A percentile compares a stretch with the other conserved stretches of the same genome.
Conservation (phyloP, 228 moss, liverwort and hornwort genomes). For the Sphagnum magellanicum region DNA sequence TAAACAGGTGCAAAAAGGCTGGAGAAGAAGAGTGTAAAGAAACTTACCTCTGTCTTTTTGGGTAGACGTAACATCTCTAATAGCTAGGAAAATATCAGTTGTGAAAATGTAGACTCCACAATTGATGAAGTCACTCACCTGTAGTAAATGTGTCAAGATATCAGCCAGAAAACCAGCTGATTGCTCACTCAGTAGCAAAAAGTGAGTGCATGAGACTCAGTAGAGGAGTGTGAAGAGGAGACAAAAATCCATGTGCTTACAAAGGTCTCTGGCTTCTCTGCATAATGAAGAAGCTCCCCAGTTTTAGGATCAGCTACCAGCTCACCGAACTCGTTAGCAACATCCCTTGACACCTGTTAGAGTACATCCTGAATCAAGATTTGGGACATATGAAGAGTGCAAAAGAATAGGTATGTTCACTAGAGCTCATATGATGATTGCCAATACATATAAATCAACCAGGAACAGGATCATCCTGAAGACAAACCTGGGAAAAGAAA, state of each 20-base stretch:
- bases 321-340: constrained; percentile 95
- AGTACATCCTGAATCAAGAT: no score
- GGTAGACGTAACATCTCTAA: constrained; percentile 57
- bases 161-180: constrained; percentile 11
- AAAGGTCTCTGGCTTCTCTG: constrained; percentile 98
- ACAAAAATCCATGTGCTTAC: constrained; percentile 27
- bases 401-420: no score
- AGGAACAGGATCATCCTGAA: no score
- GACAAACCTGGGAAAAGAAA: background rate
- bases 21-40: constrained; percentile 1
- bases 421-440: no score
- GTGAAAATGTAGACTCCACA: constrained; percentile 99
- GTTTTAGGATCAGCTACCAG: constrained; percentile 74
- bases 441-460: no score
- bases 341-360: constrained; percentile 76
- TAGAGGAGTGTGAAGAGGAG: no score
- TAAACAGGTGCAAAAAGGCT: no score
- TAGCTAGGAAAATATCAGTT: constrained; percentile 79
- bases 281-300: constrained; percentile 91
- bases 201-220: no score
- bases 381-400: no score
- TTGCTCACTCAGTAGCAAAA: no score
- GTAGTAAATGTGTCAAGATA: constrained; percentile 11
- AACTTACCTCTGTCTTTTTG: constrained; percentile 73
- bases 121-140: constrained; percentile 98